Evolutionary conservation across 2,329 filamentous ascomycete genomes (phyloP).

Genomic region (Didymella lethalis): DNA sequence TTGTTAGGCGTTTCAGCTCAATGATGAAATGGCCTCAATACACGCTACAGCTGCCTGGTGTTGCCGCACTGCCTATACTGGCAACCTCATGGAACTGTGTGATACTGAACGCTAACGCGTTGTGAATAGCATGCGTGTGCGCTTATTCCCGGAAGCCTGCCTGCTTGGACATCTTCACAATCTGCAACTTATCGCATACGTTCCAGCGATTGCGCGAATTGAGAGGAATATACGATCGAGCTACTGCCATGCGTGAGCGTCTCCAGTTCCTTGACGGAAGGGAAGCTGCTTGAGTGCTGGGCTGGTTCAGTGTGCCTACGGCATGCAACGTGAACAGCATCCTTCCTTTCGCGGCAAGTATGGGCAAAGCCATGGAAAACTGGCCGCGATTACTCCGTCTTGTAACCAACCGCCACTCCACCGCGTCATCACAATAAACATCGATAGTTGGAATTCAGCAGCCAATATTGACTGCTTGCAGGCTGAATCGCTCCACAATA

Average conservation of each 20-base stretch:
- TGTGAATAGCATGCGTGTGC: conserved; percentile 18
- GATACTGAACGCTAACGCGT: conserved; percentile 23
- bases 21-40: not conserved
- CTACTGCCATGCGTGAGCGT: not conserved
- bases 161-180: not conserved
- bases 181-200: not conserved
- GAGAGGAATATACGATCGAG: too few species aligned
- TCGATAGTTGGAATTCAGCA: not conserved
- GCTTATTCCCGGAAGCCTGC: conserved; percentile 15
- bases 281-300: not conserved
- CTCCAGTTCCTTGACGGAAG: not conserved
- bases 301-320: not conserved
- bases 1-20: conserved; percentile 5
- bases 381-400: conserved; percentile 22
- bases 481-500: not conserved
- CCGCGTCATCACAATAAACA: not conserved
- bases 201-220: not conserved
- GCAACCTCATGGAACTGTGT: conserved; percentile 16
- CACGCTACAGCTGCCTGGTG: conserved; percentile 13
- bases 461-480: not conserved
- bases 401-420: conserved; percentile 16
- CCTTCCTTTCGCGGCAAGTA: conserved; percentile 22
- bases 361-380: conserved; percentile 22
- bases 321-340: conserved; percentile 11
- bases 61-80: conserved; percentile 19